Base-by-base conservation (phyloP, 1,284 basidiomycete genomes). In the Tylopilus sp. region DNA sequence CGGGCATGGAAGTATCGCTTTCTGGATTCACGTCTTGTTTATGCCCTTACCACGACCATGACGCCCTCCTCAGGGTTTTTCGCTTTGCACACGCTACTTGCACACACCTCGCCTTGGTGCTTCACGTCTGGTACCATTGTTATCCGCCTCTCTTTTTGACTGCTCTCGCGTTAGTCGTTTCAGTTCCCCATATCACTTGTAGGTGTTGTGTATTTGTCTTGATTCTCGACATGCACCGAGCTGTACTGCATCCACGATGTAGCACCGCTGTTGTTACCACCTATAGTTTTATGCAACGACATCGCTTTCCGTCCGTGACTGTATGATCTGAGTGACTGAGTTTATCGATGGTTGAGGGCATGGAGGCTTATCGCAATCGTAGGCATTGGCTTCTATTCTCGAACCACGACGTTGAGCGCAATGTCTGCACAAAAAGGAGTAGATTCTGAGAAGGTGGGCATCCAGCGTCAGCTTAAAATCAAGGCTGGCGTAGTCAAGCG, bases 391-490 rank as follows among this genome's bases (percentile, higher is more conserved):
- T 23, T 23, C 4, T 41, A 39, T 31, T 51, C 35, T 21, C 45
- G n/a, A 46, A 52, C 56, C 47, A 53, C 52, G 7, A 59, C 51
- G 3, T 30, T 12, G 35, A 46, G 29, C 42, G 38, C 44, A 6
- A 66, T 66, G 64, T 48, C 64, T 10, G 18, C 48, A 42, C 36
- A 41, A 6, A 40, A 53, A 36, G 47, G 18, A 57, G 28, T 40
- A 25, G 39, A 30, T 15, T 53, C 52, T 28, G 54, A 55, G 12
- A 58, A 48, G 52, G 62, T 75, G 41, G 66, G 76, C 34, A 61
- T 81, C 44, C 74, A 74, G 51, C 76, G 77, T 50, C 86, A 91
- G 64, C 78, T 94, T 58, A 89, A 82, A 67, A 93, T 93, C 74
- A 92, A 91, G 72, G 70, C 82, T 5, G 85, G 84, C 37, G 78